Evolutionary conservation across 139 green algal genomes (phyloP).

Genomic region (Micromonas pusilla): DNA sequence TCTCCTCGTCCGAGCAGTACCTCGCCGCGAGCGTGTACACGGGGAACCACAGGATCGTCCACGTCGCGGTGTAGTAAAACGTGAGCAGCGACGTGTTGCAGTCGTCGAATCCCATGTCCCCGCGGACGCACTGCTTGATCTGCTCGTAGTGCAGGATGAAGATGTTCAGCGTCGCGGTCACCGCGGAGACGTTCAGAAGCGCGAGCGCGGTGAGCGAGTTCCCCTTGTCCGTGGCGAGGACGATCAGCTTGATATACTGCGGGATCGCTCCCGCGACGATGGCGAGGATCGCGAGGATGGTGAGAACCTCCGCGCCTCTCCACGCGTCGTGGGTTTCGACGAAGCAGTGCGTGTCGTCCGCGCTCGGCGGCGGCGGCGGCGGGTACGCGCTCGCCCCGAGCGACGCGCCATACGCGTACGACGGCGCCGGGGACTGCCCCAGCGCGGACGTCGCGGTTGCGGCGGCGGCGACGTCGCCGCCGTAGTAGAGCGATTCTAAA

Average conservation of each 20-base stretch:
- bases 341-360: neutral
- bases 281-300: neutral
- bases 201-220: neutral
- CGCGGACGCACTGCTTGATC: slow-evolving; percentile 14
- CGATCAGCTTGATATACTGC: slow-evolving; percentile 16
- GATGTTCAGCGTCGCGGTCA: slow-evolving; percentile 16
- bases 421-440: neutral
- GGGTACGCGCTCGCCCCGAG: too few relatives aligned
- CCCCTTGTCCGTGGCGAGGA: neutral
- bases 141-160: slow-evolving; percentile 25
- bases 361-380: neutral
- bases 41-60: slow-evolving; percentile 14
- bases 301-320: neutral
- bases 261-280: slow-evolving; percentile 4
- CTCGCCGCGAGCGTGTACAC: slow-evolving; percentile 3
- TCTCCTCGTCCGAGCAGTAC: neutral
- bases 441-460: neutral
- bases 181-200: slow-evolving; percentile 6
- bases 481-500: neutral
- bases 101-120: neutral
- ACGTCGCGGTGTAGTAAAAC: slow-evolving; percentile 18
- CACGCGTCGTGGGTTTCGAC: neutral
- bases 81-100: slow-evolving; percentile 3
- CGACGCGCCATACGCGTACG: neutral
- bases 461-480: neutral